Evolutionary conservation across 1,139 yeast genomes (phyloP), one percentile per base, ranked within the genome.

Genomic region (Nematodospora anomalae): DNA sequence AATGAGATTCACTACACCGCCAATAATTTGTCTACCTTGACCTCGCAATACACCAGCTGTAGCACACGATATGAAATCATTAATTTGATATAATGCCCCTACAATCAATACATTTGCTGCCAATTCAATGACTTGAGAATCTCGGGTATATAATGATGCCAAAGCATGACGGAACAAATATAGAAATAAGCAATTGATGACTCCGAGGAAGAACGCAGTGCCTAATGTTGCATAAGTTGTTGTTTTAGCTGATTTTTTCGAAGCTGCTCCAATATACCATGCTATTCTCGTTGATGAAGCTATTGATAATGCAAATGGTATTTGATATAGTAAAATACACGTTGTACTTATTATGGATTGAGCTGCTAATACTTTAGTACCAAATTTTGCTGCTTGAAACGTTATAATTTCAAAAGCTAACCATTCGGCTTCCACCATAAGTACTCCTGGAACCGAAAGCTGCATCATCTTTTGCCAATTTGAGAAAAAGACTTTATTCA

Each of bases 251-350:
- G 82, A 65, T 13, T 52, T 45, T 40, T 69, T 74, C 3, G 81
- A 70, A 1, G 85, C 85, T 1, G 88, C 83, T 6, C 94, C 94
- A 43, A 84, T 74, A 49, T 69, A 82, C 78, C 87, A 82, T 1
- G 92, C 94, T 30, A 83, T 74, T 60, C 92, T 71, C 0, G 92
- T 83, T 9, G 89, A 79, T 1, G 86, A 74, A 3, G 89, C 87
- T 35, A 84, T 81, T 6, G 86, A 76, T 35, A 83, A 67, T 1
- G 90, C 87, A 61, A 83, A 81, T 4, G 92, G 90, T 12, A 83
- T 66, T 55, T 84, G 92, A 52, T 83, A 84, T 22, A 81, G 64
- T 31, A 83, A 63, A 5, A 82, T 80, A 51, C 85, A 80, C 7
- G 84, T 71, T 0, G 92, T 82, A 8, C 86, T 70, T 16, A 83